These are phyloP conservation scores for Raddia distichophylla DNA, from an alignment of 176 grass and related monocot genomes.

Conservation along the genomic window DNA sequence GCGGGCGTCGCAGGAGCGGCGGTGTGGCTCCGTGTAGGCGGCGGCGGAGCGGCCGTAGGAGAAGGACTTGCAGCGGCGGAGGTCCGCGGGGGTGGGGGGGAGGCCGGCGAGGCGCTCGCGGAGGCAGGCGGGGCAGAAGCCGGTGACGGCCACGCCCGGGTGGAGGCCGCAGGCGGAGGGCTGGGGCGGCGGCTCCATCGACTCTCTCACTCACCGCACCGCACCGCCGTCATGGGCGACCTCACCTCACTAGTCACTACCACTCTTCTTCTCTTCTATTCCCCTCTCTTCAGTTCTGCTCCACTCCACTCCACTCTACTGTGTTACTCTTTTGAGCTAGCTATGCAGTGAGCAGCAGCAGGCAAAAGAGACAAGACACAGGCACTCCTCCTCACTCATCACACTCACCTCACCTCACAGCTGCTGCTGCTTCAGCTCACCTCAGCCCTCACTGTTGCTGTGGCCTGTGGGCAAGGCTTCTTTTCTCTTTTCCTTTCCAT, in stretches of 20 bases:
- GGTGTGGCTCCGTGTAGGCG: conserved; percentile 53
- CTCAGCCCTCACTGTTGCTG: neutral
- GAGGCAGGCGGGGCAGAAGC: conserved; percentile 94
- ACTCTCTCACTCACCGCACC: neutral
- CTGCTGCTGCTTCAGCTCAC: neutral
- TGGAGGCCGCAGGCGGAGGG: conserved; percentile 66
- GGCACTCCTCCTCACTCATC: neutral
- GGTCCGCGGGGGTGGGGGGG: conserved; percentile 48
- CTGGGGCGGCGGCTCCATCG: conserved; percentile 9
- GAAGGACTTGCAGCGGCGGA: conserved; percentile 80
- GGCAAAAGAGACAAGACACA: conserved; percentile 15
- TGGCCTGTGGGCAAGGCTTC: neutral
- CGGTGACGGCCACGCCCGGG: conserved; percentile 67
- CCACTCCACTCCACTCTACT: neutral
- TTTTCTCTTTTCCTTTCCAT: conserved; percentile 38
- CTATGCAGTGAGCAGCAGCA: conserved; percentile 15
- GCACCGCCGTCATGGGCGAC: too few species aligned
- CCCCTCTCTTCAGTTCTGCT: neutral
- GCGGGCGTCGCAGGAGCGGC: conserved; percentile 75
- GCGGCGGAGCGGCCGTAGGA: conserved; percentile 40
- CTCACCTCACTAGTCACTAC: neutral
- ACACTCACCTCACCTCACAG: neutral
- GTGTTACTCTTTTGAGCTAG: too few species aligned
- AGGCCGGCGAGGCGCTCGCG: conserved; percentile 83
- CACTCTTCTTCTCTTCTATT: neutral